Evolutionary conservation across 768 basidiomycete species (phyloP).

Genomic region (Boletus speciosus): DNA sequence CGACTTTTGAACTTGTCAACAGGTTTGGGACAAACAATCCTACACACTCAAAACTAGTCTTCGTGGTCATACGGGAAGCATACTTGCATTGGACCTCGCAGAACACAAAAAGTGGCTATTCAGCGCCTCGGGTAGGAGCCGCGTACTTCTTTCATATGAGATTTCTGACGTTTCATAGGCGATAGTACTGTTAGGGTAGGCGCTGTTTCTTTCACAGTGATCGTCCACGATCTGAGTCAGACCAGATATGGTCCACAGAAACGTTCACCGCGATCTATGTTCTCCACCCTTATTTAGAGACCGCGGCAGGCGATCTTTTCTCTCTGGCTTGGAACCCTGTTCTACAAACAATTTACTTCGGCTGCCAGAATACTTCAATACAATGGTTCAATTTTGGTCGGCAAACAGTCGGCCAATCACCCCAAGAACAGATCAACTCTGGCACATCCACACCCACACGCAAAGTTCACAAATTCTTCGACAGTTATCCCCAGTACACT

Average conservation of each 20-base stretch:
- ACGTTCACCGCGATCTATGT: constrained; percentile 65
- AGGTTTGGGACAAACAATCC: constrained; percentile 85
- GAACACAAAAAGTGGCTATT: constrained; percentile 80
- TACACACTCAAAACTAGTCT: constrained; percentile 68
- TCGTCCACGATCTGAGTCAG: constrained; percentile 4
- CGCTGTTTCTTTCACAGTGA: background rate
- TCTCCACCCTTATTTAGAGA: constrained; percentile 74
- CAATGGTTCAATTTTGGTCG: constrained; percentile 75
- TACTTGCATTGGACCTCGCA: constrained; percentile 76
- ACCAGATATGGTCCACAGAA: constrained; percentile 78
- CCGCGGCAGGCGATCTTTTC: constrained; percentile 83
- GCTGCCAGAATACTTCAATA: constrained; percentile 90
- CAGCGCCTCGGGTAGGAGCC: constrained; percentile 73
- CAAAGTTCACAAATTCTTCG: constrained; percentile 86
- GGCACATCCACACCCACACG: constrained; percentile 39
- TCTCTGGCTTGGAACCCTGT: constrained; percentile 74
- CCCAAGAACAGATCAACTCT: constrained; percentile 17
- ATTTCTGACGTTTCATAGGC: constrained; percentile 41
- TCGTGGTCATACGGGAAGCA: constrained; percentile 79
- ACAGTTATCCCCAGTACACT: constrained; percentile 76
- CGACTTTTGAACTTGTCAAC: background rate
- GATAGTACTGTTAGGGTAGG: constrained; percentile 84
- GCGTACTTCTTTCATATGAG: background rate
- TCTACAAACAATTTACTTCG: constrained; percentile 73
- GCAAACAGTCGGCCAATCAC: background rate